Evolutionary conservation across 2,329 filamentous ascomycete genomes (phyloP).

Genomic region (Curvularia hawaiiensis): DNA sequence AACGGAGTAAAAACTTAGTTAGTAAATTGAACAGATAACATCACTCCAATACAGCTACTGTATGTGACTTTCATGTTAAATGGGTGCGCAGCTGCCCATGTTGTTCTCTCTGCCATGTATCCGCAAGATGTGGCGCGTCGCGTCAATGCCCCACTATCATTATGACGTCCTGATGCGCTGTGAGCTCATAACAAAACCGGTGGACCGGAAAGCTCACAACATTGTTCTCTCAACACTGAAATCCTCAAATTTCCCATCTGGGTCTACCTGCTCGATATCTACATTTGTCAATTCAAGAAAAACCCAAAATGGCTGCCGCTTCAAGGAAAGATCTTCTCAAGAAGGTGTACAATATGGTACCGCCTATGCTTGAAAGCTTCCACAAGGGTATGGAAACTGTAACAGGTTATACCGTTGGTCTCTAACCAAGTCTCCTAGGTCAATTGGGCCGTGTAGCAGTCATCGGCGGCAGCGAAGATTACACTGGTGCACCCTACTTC

Average conservation of each 20-base stretch:
- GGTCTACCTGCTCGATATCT: not conserved
- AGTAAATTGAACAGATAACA: slow-evolving; percentile 12
- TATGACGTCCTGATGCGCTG: slow-evolving; percentile 22
- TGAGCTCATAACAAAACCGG: slow-evolving; percentile 20
- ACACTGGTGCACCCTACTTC: slow-evolving; percentile 97
- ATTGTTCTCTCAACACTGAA: slow-evolving; percentile 7
- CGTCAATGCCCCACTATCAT: slow-evolving; percentile 28
- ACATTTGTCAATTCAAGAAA: not conserved
- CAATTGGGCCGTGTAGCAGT: slow-evolving; percentile 91
- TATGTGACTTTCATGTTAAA: not conserved
- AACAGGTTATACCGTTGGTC: not conserved
- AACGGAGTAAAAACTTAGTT: slow-evolving; percentile 16
- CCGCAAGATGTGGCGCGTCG: slow-evolving; percentile 23
- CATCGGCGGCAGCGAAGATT: slow-evolving; percentile 93
- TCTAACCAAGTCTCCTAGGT: slow-evolving; percentile 58
- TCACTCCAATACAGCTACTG: not conserved
- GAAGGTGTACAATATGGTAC: slow-evolving; percentile 87
- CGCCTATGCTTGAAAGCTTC: slow-evolving; percentile 92
- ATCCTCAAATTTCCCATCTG: not conserved
- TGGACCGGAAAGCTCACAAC: slow-evolving; percentile 12
- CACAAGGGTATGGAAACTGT: slow-evolving; percentile 76
- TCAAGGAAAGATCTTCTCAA: slow-evolving; percentile 75
- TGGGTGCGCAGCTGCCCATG: not conserved
- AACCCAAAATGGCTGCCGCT: slow-evolving; percentile 54
- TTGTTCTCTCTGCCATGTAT: not conserved